Evolutionary conservation across 2,329 filamentous ascomycete genomes (phyloP).

Genomic region (Pseudopyricularia javanii): DNA sequence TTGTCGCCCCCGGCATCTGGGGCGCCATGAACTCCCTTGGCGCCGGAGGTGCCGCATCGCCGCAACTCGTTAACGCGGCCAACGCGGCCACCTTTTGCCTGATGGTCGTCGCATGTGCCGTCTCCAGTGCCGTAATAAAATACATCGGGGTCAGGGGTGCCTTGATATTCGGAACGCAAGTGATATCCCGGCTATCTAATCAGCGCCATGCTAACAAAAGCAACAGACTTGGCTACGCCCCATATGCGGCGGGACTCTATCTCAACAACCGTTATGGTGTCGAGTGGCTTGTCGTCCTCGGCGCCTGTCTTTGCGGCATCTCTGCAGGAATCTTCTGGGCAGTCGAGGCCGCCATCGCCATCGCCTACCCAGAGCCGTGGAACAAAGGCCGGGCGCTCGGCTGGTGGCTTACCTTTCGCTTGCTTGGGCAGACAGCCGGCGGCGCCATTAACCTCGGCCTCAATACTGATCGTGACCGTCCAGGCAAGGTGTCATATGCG

Average conservation of each 20-base stretch:
- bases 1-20: background rate
- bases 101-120: constrained; percentile 53
- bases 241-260: constrained; percentile 59
- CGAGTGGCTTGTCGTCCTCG: constrained; percentile 57
- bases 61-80: constrained; percentile 56
- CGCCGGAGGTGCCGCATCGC: constrained; percentile 13
- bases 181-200: constrained; percentile 44
- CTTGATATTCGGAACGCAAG: constrained; percentile 1
- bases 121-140: constrained; percentile 33
- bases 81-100: constrained; percentile 58
- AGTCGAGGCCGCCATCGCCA: constrained; percentile 61
- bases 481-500: constrained; percentile 53
- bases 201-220: background rate
- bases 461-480: constrained; percentile 34
- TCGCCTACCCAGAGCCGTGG: constrained; percentile 59
- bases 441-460: constrained; percentile 60
- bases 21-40: background rate
- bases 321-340: constrained; percentile 66
- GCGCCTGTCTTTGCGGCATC: constrained; percentile 56
- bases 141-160: background rate
- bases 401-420: constrained; percentile 45
- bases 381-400: constrained; percentile 54
- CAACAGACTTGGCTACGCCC: constrained; percentile 47
- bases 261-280: constrained; percentile 58
- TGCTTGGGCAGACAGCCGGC: constrained; percentile 56